These are phyloP conservation scores for Ormosia emarginata DNA, from an alignment of 306 rosid genomes.

Conservation along the genomic window DNA sequence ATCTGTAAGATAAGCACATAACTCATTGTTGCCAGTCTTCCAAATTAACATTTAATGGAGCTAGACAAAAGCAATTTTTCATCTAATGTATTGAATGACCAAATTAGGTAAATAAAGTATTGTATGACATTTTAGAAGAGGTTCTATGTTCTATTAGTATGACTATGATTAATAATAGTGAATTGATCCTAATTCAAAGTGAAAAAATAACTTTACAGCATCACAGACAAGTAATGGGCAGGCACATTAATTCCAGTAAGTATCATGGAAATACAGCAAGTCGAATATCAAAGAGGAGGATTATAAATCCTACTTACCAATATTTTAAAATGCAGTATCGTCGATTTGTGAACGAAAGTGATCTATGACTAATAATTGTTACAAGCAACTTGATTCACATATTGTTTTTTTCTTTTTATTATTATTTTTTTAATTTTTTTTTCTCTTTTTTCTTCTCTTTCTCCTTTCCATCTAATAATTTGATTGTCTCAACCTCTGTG, in stretches of 20 bases:
- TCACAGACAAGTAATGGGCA: not conserved
- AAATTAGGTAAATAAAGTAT: not conserved
- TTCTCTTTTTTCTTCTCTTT: no score
- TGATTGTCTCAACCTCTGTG: no score
- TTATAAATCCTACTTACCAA: constrained; percentile 25
- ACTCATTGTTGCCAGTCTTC: not conserved
- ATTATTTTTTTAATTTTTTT: no score
- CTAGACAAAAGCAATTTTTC: not conserved
- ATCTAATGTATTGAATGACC: not conserved
- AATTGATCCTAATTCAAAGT: not conserved
- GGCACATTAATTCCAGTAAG: not conserved
- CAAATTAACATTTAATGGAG: not conserved
- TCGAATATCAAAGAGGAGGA: not conserved
- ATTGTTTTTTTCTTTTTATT: no score
- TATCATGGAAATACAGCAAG: not conserved
- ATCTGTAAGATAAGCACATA: constrained; percentile 41
- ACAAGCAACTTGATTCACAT: no score
- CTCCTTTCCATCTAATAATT: no score
- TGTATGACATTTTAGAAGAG: not conserved
- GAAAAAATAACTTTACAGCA: not conserved
- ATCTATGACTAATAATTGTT: no score
- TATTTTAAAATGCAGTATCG: no score
- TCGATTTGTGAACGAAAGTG: no score
- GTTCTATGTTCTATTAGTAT: not conserved
- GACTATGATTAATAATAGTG: not conserved